phyloP scores from a whole-genome alignment of 2,329 filamentous ascomycete genomes.

The Xylariomycetidae sp. region DNA sequence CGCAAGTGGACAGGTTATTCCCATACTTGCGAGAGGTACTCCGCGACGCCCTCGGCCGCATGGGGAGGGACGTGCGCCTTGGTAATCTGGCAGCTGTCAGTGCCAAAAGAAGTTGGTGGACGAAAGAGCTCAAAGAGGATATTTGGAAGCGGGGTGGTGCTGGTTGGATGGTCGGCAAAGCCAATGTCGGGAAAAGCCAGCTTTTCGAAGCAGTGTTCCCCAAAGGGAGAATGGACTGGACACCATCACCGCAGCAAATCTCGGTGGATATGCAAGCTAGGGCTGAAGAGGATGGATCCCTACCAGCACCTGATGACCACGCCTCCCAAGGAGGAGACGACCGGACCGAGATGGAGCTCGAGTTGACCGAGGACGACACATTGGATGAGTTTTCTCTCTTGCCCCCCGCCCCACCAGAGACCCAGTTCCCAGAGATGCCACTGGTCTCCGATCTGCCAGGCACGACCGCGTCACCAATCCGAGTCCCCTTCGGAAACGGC shows the following conservation, averaged over 20 bases:
- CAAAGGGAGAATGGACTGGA: slow-evolving; percentile 53
- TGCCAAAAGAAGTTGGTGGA: slow-evolving; percentile 86
- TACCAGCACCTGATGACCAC: not conserved
- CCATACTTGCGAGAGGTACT: slow-evolving; percentile 75
- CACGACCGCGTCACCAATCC: slow-evolving; percentile 91
- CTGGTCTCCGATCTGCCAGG: slow-evolving; percentile 81
- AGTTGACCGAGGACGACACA: slow-evolving; percentile 15
- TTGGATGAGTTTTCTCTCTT: slow-evolving; percentile 53
- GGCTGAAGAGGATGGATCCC: slow-evolving; percentile 3
- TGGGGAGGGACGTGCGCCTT: slow-evolving; percentile 65
- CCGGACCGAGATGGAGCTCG: slow-evolving; percentile 20
- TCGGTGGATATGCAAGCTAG: slow-evolving; percentile 24
- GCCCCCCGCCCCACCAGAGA: slow-evolving; percentile 68
- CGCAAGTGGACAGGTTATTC: slow-evolving; percentile 80
- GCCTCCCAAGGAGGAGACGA: not conserved
- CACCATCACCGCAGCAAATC: slow-evolving; percentile 32
- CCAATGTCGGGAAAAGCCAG: slow-evolving; percentile 94
- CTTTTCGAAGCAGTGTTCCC: slow-evolving; percentile 86
- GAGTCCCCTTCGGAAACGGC: slow-evolving; percentile 79
- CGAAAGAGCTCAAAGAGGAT: slow-evolving; percentile 74
- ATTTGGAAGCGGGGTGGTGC: slow-evolving; percentile 80
- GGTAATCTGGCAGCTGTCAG: slow-evolving; percentile 87
- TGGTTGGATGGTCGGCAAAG: slow-evolving; percentile 96
- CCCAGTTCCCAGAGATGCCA: slow-evolving; percentile 76
- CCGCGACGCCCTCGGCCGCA: slow-evolving; percentile 65